Base-by-base conservation (phyloP, 495 filamentous ascomycete genomes). In the Penicillium paradoxum region DNA sequence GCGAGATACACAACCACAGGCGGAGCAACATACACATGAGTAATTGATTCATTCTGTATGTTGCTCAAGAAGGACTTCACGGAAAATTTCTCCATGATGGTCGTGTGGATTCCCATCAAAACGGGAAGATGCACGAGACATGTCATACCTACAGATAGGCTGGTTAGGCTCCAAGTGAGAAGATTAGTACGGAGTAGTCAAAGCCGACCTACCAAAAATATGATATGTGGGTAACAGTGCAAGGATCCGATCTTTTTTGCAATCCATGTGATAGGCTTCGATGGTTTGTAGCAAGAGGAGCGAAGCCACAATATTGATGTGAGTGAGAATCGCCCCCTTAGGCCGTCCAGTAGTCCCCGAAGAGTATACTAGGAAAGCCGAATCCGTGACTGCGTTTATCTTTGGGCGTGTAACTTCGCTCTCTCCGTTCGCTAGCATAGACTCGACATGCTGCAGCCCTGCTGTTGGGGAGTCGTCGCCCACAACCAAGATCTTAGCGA, bases 21-120 rank as follows among this genome's bases (percentile, higher is more conserved):
- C 2, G 91, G 91, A 1, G 88, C 89, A n/a, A 89, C 76, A 56
- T 91, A 92, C n/a, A 73, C 72, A 59, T 82, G 86, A 5, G 87
- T 89, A 29, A 92, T 79, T 15, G 73, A 71, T 59, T 86, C 69
- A 1, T 82, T 70, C 58, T 95, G 83, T 21, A 96, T 77, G n/a
- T 78, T 69, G 14, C 68, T 33, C 61, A 89, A 88, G 63, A 85
- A 90, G 17, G 72, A 73, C 36, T 82, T 77, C 15, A 95, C 68
- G 18, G 89, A 83, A 65, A 93, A 96, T 34, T 83, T 82, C 14
- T 83, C 72, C 79, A 95, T 83, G n/a, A 93, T 80, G 1, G 88
- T 65, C 0, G 79, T 68, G 18, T 71, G 67, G 41, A 82, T 65
- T 10, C 90, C 90, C 19, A 69, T 64, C 65, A 80, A 81, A 21